Evolutionary conservation across 73 alveolate genomes (phyloP).

Genomic region (Paramecium bursaria): DNA sequence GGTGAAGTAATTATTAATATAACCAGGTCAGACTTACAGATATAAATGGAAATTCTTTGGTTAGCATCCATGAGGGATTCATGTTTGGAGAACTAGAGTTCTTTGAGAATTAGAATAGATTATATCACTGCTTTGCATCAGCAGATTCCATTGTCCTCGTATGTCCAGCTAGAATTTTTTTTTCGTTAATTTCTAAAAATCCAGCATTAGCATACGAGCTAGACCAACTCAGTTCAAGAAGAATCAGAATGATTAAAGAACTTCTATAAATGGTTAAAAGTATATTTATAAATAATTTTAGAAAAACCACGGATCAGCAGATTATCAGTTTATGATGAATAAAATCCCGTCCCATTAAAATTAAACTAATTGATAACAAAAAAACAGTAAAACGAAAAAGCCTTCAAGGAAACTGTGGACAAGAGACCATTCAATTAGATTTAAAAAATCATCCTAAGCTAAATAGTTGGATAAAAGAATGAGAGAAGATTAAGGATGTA

Average conservation of each 20-base stretch:
- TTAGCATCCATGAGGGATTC: slow-evolving; percentile 13
- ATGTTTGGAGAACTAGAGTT: slow-evolving; percentile 54
- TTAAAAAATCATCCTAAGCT: neutral
- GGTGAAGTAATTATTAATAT: slow-evolving; percentile 14
- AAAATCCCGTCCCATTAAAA: neutral
- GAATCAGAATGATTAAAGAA: slow-evolving; percentile 1
- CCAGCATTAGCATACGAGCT: neutral
- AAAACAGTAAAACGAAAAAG: slow-evolving; percentile 7
- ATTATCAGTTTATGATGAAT: neutral
- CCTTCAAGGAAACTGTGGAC: neutral
- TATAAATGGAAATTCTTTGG: neutral
- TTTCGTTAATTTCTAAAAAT: neutral
- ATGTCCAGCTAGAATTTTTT: slow-evolving; percentile 11
- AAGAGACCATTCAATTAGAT: slow-evolving; percentile 1
- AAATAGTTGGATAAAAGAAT: neutral
- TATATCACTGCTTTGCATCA: neutral
- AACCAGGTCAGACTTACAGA: neutral
- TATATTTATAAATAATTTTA: neutral
- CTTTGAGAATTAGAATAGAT: slow-evolving; percentile 13
- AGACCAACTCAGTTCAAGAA: slow-evolving; percentile 42
- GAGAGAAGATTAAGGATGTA: slow-evolving; percentile 15
- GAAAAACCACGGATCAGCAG: slow-evolving; percentile 44
- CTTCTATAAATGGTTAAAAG: neutral
- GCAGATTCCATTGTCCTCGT: slow-evolving; percentile 19
- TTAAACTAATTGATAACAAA: neutral